Conservation (phyloP, 495 filamentous ascomycete species). For the Trypethelium eluteriae region DNA sequence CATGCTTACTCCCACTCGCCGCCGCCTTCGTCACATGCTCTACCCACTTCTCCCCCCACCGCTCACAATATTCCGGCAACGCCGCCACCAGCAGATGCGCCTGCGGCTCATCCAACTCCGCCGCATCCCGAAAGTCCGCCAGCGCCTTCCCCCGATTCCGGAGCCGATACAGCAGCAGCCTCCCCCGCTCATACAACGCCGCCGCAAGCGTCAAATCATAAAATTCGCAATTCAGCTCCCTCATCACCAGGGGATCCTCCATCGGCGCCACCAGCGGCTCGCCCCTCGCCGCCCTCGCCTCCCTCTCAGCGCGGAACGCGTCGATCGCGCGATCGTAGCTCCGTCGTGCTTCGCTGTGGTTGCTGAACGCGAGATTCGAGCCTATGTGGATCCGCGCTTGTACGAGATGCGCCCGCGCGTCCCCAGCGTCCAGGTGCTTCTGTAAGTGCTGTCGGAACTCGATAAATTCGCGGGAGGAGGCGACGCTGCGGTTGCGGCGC, state of each 20-base stretch:
- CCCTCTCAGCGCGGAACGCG: neutral
- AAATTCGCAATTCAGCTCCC: neutral
- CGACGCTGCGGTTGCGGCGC: neutral
- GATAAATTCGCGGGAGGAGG: neutral
- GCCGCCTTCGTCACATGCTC: neutral
- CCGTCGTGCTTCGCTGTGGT: neutral
- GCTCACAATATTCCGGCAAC: neutral
- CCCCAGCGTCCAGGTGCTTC: neutral
- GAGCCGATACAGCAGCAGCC: neutral
- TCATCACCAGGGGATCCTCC: neutral
- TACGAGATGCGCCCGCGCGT: neutral
- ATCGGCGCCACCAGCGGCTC: neutral
- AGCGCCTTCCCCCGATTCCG: neutral
- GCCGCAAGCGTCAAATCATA: neutral
- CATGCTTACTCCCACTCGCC: neutral
- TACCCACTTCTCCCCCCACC: neutral
- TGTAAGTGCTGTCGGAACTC: neutral
- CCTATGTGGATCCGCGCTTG: neutral
- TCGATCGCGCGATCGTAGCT: neutral
- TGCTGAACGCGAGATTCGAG: neutral
- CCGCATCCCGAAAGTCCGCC: neutral
- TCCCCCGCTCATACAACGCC: neutral
- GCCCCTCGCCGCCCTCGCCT: neutral
- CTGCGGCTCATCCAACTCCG: neutral
- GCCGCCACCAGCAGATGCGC: neutral